A percentile compares a stretch with the other conserved stretches of the same genome.
Evolutionary conservation across 441 rosid species (phyloP).

Genomic region (Isatis lusitanica): DNA sequence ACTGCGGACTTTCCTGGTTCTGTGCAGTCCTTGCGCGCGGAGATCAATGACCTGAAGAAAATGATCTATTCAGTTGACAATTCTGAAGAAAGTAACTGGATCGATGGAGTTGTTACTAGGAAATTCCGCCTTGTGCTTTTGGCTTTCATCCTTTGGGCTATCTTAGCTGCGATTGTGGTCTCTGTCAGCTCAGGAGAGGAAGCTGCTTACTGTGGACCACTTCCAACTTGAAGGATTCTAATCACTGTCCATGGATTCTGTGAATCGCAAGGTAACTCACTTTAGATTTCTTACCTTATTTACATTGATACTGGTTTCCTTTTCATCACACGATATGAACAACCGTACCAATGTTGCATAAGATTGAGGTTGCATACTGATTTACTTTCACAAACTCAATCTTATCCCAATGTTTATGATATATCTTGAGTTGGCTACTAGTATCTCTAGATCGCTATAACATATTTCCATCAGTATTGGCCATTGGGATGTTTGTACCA

Average conservation of each 20-base stretch:
- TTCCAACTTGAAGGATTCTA: slow-evolving; percentile 26
- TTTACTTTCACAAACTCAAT: neutral
- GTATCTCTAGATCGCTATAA: neutral
- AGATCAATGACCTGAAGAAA: slow-evolving; percentile 32
- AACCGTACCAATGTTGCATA: slow-evolving; percentile 1
- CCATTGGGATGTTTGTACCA: neutral
- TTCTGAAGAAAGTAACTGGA: slow-evolving; percentile 21
- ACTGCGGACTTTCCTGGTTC: slow-evolving; percentile 16
- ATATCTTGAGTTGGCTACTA: neutral
- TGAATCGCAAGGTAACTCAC: slow-evolving; percentile 23
- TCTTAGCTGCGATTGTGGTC: slow-evolving; percentile 27
- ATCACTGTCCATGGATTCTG: neutral
- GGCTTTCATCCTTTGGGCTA: slow-evolving; percentile 29
- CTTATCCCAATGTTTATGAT: neutral
- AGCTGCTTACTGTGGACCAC: slow-evolving; percentile 29
- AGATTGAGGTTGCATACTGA: neutral
- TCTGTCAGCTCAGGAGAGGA: slow-evolving; percentile 23
- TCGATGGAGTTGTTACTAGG: slow-evolving; percentile 7
- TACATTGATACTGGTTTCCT: slow-evolving; percentile 2
- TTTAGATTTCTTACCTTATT: slow-evolving; percentile 1
- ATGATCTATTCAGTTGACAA: neutral
- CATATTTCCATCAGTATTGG: neutral
- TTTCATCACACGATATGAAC: neutral
- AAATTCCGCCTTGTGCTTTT: slow-evolving; percentile 28
- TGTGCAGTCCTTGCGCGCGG: slow-evolving; percentile 26